These are phyloP conservation scores for Populus tremula DNA, from an alignment of 345 rosid species.

Conservation along the genomic window DNA sequence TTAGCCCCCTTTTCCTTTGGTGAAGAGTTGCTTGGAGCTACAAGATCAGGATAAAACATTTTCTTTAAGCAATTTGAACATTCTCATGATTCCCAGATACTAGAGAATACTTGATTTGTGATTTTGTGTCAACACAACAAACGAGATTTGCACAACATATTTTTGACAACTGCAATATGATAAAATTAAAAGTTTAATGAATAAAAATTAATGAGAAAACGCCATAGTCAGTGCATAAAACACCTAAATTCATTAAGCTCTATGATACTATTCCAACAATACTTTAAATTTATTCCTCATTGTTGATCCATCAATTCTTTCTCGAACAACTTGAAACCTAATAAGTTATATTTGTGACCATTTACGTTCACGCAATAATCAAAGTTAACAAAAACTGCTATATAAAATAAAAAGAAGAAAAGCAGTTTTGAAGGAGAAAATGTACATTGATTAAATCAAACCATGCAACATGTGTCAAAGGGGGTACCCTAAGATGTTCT, in stretches of 20 bases:
- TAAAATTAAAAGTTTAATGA: not conserved
- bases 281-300: no score
- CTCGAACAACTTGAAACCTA: not conserved
- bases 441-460: not conserved
- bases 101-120: not conserved
- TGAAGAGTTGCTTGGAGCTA: conserved; percentile 28
- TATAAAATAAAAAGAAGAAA: not conserved
- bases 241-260: not conserved
- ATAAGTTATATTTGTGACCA: not conserved
- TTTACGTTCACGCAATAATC: not conserved
- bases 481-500: not conserved
- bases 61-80: conserved; percentile 1
- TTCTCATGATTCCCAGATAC: not conserved
- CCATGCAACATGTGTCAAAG: not conserved
- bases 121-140: not conserved
- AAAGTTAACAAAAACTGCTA: not conserved
- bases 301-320: not conserved
- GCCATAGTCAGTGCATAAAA: not conserved
- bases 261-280: not conserved
- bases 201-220: not conserved
- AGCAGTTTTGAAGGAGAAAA: no score
- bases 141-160: not conserved
- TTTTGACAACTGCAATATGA: not conserved
- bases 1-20: conserved; percentile 27
- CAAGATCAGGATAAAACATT: conserved; percentile 11